Percentiles rank a stretch among this genome's conserved stretches.
phyloP scores from a whole-genome alignment of 495 filamentous ascomycete genomes.

The Jackrogersella multiformis region DNA sequence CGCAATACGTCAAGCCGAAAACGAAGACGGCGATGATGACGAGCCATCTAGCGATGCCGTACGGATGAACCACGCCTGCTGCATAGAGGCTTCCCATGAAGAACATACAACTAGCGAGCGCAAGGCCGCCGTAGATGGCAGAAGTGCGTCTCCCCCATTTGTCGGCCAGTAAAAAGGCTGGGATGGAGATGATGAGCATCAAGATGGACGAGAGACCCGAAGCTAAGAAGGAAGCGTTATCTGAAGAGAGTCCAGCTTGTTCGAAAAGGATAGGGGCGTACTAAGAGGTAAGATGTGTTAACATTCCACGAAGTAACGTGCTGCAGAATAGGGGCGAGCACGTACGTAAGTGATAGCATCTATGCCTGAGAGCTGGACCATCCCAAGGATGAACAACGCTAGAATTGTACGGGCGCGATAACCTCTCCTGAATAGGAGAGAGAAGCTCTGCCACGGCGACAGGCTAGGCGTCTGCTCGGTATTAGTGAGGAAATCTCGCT shows the following conservation, averaged over 20 bases:
- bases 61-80: slow-evolving; percentile 54
- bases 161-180: slow-evolving; percentile 65
- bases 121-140: slow-evolving; percentile 64
- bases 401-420: slow-evolving; percentile 53
- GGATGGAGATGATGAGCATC: slow-evolving; percentile 58
- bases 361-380: slow-evolving; percentile 62
- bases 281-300: slow-evolving; percentile 45
- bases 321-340: background rate
- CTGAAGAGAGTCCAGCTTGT: slow-evolving; percentile 57
- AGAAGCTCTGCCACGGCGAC: slow-evolving; percentile 40
- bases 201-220: slow-evolving; percentile 62
- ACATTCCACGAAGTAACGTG: background rate
- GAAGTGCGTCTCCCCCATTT: slow-evolving; percentile 70
- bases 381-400: slow-evolving; percentile 60
- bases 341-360: slow-evolving; percentile 63
- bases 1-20: slow-evolving; percentile 49
- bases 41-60: slow-evolving; percentile 63
- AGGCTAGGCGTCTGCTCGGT: slow-evolving; percentile 48
- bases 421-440: slow-evolving; percentile 52
- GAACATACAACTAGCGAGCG: slow-evolving; percentile 54
- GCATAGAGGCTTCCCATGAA: slow-evolving; percentile 59
- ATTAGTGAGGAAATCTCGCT: slow-evolving; percentile 58
- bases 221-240: slow-evolving; percentile 59
- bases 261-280: slow-evolving; percentile 64
- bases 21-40: slow-evolving; percentile 62